phyloP scores from a whole-genome alignment of 2,329 filamentous ascomycete species.

The Chaetomiaceae sp. region DNA sequence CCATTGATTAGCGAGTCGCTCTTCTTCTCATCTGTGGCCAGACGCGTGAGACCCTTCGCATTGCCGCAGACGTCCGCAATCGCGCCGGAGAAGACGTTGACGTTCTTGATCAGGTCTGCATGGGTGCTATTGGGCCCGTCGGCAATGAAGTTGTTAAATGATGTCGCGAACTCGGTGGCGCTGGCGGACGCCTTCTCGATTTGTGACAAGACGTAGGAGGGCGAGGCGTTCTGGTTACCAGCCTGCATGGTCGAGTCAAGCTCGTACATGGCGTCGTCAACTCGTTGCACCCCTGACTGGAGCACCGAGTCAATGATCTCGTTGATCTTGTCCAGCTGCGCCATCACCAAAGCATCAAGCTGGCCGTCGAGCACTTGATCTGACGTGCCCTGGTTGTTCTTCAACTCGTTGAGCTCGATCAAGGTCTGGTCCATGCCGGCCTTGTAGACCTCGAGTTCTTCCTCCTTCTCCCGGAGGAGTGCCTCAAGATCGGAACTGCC shows the following conservation, averaged over 20 bases:
- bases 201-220: slow-evolving; percentile 90
- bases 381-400: slow-evolving; percentile 66
- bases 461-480: slow-evolving; percentile 86
- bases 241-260: slow-evolving; percentile 97
- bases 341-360: slow-evolving; percentile 81
- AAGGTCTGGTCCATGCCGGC: slow-evolving; percentile 95
- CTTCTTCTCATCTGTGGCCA: slow-evolving; percentile 95
- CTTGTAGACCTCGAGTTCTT: slow-evolving; percentile 97
- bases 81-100: slow-evolving; percentile 84
- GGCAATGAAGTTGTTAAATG: slow-evolving; percentile 98
- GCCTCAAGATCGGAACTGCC: slow-evolving; percentile 82
- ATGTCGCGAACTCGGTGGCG: slow-evolving; percentile 94
- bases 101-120: slow-evolving; percentile 85
- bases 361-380: slow-evolving; percentile 83
- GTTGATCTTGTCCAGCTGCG: slow-evolving; percentile 89
- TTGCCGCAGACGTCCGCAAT: slow-evolving; percentile 93
- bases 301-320: slow-evolving; percentile 96
- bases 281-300: slow-evolving; percentile 84
- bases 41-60: slow-evolving; percentile 87
- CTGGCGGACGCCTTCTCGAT: slow-evolving; percentile 94
- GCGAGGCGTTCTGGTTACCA: slow-evolving; percentile 95
- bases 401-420: slow-evolving; percentile 85
- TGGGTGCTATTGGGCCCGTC: slow-evolving; percentile 90
- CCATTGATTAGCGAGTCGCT: slow-evolving; percentile 78
- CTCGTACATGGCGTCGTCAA: slow-evolving; percentile 96